Conservation (phyloP, 2,329 filamentous ascomycete species). For the Metarhizium brunneum region DNA sequence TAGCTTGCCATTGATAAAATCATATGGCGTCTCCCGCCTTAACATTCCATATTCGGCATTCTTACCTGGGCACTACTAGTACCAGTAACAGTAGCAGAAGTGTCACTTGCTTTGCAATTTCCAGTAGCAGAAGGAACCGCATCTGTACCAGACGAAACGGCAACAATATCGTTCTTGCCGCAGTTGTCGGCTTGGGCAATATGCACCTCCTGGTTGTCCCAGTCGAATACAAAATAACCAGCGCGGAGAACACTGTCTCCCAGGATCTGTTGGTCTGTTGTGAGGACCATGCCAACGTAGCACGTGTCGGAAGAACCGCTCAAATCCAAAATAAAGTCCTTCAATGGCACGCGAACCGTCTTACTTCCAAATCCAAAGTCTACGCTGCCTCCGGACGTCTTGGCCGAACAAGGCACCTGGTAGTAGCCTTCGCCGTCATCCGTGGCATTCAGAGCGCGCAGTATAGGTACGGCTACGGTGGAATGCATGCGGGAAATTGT, state of each 20-base stretch:
- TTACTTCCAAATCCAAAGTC: conserved; percentile 38
- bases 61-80: conserved; percentile 3
- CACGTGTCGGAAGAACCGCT: conserved; percentile 24
- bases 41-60: background rate
- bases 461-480: conserved; percentile 31
- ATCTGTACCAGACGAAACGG: conserved; percentile 21
- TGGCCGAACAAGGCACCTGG: conserved; percentile 31
- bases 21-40: background rate
- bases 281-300: conserved; percentile 31
- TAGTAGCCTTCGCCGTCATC: conserved; percentile 34
- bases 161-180: conserved; percentile 27
- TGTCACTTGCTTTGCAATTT: conserved; percentile 24
- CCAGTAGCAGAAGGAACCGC: conserved; percentile 25
- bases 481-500: conserved; percentile 38
- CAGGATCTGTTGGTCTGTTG: conserved; percentile 32
- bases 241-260: conserved; percentile 33
- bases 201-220: conserved; percentile 32
- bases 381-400: conserved; percentile 28
- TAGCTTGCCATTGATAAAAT: background rate
- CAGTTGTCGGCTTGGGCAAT: conserved; percentile 32
- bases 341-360: conserved; percentile 31
- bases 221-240: conserved; percentile 37
- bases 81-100: conserved; percentile 4
- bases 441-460: conserved; percentile 30
- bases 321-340: conserved; percentile 40